phyloP scores from a whole-genome alignment of 2,329 filamentous ascomycete genomes.

The Botrytis hyacinthi region DNA sequence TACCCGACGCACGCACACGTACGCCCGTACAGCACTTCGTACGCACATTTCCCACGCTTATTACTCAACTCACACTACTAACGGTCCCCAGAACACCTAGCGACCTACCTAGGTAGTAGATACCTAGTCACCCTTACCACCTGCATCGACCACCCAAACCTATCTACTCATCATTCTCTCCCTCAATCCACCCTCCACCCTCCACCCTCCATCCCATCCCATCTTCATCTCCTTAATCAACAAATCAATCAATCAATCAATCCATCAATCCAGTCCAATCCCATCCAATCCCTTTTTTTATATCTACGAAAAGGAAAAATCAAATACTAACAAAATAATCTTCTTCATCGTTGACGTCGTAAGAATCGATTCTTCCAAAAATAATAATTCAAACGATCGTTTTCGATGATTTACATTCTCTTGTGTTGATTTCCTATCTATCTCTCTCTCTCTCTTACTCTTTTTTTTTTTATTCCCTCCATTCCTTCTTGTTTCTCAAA shows the following conservation, averaged over 20 bases:
- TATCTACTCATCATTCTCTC: background rate
- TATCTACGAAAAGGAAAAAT: slow-evolving; percentile 66
- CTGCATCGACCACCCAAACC: no score
- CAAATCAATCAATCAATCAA: slow-evolving; percentile 36
- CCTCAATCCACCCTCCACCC: slow-evolving; percentile 31
- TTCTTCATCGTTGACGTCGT: slow-evolving; percentile 42
- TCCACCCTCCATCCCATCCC: slow-evolving; percentile 40
- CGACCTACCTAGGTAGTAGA: no score
- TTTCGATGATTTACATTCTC: slow-evolving; percentile 28
- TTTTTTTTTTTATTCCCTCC: slow-evolving; percentile 12
- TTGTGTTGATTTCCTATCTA: slow-evolving; percentile 20
- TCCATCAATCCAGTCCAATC: slow-evolving; percentile 27
- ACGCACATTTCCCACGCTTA: background rate
- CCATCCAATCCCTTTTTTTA: slow-evolving; percentile 65
- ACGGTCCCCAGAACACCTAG: background rate
- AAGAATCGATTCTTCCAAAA: background rate
- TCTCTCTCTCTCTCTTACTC: slow-evolving; percentile 3
- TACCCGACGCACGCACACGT: no score
- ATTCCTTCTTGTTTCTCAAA: slow-evolving; percentile 9
- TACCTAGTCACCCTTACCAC: no score
- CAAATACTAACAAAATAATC: slow-evolving; percentile 43
- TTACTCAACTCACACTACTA: background rate
- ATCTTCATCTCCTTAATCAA: slow-evolving; percentile 38
- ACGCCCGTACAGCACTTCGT: no score
- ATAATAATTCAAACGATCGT: background rate